phyloP scores from a whole-genome alignment of 331 rosid genomes.

The Arachis monticola region DNA sequence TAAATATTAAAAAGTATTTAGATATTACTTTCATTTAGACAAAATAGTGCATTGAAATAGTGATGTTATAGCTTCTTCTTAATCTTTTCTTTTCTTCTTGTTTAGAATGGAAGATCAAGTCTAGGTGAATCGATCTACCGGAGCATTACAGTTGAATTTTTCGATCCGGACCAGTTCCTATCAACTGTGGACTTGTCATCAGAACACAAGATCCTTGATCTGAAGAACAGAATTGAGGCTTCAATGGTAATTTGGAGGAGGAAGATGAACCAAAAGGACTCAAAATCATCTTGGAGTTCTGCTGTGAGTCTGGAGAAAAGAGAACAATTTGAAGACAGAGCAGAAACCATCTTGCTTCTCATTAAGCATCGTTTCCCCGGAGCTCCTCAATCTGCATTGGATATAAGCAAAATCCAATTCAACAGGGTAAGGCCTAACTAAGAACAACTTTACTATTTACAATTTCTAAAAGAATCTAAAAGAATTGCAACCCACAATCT shows the following conservation, averaged over 20 bases:
- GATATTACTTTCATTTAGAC: background rate
- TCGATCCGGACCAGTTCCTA: constrained; percentile 91
- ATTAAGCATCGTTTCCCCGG: constrained; percentile 94
- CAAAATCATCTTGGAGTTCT: constrained; percentile 90
- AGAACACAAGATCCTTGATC: constrained; percentile 90
- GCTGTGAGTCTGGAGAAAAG: constrained; percentile 94
- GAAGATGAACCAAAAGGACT: constrained; percentile 95
- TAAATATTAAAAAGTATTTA: background rate
- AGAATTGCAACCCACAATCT: no score
- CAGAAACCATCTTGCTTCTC: constrained; percentile 89
- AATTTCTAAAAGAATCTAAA: no score
- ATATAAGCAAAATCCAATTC: constrained; percentile 91
- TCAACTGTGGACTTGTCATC: constrained; percentile 80
- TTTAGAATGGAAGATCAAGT: constrained; percentile 95
- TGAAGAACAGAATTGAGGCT: constrained; percentile 91
- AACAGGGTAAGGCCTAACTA: constrained; percentile 54
- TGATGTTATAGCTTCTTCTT: background rate
- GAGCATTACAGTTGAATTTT: constrained; percentile 82
- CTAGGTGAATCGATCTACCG: constrained; percentile 84
- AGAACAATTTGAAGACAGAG: constrained; percentile 96
- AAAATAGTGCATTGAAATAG: no score
- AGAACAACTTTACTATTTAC: no score
- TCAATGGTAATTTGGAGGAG: constrained; percentile 95
- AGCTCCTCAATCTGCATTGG: constrained; percentile 88
- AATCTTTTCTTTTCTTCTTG: background rate